Evolutionary conservation across 2,329 filamentous ascomycete species (phyloP), one percentile per base, ranked within the genome.

Genomic region (Cladophialophora bantiana): DNA sequence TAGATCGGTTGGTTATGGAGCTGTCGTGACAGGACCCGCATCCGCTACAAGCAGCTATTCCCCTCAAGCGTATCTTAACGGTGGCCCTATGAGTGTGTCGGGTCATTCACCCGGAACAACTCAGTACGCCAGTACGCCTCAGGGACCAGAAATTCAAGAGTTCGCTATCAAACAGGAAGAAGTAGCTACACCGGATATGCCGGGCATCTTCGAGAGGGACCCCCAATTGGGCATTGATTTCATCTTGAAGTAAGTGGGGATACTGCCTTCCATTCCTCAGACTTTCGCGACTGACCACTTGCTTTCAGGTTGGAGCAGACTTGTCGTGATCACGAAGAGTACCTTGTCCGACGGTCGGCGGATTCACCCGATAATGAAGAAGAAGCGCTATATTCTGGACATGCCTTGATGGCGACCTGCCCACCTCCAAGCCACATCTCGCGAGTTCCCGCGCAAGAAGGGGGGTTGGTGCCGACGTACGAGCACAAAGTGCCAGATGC

Each of bases 361-460:
- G 83, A 81, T 78, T 81, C 60, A 66, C 83, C 69, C 57, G 80
- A 85, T 71, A 78, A 88, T 63, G 82, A 85, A 61, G 89, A 90
- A 70, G 85, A 85, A 71, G 87, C 90, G 66, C 84, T 77, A 1
- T 79, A 91, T 50, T 94, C 91, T 71, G 95, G 94, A 48, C 95
- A 99, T 78, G 94, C 92, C 4, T 83, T 98, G 72, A 98, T 98
- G 94, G 91, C 92, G 15, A 91, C 91, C 15, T 96, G 92, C 76
- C 94, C 94, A 55, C 92, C 94, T 4, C 87, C 89, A 60, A 84
- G 82, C 65, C 85, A 88, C 73, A 84, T 89, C 72, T 79, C 82
- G 66, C 81, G 81, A 53, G 82, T 84, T 36, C 85, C 86, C 1
- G 70, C 74, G 26, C 64, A 71, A 38, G 42, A 65, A 4, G 70